Evolutionary conservation across 805 yeast genomes (phyloP).

Genomic region (Saturnispora galanensis): DNA sequence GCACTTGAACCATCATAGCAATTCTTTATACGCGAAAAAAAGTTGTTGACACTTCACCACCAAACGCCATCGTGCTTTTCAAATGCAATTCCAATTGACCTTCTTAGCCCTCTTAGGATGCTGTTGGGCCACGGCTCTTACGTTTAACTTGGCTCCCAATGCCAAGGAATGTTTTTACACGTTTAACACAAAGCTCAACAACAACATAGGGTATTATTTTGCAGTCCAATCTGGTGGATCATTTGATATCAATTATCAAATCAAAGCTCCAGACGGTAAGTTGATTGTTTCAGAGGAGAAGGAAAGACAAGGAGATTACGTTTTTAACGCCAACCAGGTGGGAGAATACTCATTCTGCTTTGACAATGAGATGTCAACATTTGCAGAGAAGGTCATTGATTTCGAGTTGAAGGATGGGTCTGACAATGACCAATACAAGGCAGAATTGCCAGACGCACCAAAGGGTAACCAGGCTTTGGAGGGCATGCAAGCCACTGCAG

Average conservation of each 20-base stretch:
- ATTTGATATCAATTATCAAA: slow-evolving; percentile 66
- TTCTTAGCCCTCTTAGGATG: background rate
- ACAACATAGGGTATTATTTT: slow-evolving; percentile 65
- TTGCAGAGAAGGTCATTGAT: slow-evolving; percentile 75
- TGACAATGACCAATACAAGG: slow-evolving; percentile 32
- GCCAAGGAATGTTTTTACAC: slow-evolving; percentile 65
- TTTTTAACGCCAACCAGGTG: slow-evolving; percentile 47
- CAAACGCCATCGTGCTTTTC: no score
- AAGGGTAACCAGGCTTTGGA: slow-evolving; percentile 46
- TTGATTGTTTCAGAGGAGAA: slow-evolving; percentile 45
- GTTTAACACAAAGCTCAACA: slow-evolving; percentile 48
- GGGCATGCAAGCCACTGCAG: slow-evolving; percentile 45
- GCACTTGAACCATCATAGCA: no score
- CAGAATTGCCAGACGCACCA: slow-evolving; percentile 52
- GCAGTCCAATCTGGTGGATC: slow-evolving; percentile 78
- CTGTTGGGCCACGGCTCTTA: slow-evolving; percentile 44
- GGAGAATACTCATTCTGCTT: slow-evolving; percentile 91
- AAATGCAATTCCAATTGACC: no score
- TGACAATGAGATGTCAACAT: slow-evolving; percentile 69
- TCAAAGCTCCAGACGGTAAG: slow-evolving; percentile 48
- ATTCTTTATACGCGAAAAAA: no score
- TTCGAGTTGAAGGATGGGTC: slow-evolving; percentile 59
- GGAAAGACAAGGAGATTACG: slow-evolving; percentile 73
- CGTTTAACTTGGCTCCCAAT: slow-evolving; percentile 66
- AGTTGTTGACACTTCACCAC: no score